A percentile compares a stretch with the other conserved stretches of the same genome.
Conservation (phyloP, 192 early-diverging fungal genomes). For the Coemansia sp. region DNA sequence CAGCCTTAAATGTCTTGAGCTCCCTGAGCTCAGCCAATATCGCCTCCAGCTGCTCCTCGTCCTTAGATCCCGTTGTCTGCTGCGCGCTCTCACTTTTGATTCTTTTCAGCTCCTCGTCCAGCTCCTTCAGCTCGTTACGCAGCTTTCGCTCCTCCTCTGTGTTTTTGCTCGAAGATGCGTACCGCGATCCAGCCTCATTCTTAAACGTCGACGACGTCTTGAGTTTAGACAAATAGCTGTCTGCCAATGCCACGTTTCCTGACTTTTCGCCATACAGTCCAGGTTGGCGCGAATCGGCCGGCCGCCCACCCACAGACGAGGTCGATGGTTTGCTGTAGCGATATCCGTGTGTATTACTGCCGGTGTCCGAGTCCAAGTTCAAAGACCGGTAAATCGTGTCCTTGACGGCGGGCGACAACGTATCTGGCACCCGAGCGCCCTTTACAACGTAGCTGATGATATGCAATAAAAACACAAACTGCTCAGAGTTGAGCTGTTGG, state of each 20-base stretch:
- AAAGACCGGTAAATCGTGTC: constrained; percentile 55
- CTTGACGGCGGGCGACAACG: constrained; percentile 47
- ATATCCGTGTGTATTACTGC: constrained; percentile 22
- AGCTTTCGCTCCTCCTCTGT: constrained; percentile 50
- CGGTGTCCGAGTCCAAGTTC: constrained; percentile 23
- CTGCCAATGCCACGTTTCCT: constrained; percentile 52
- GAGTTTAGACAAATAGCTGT: constrained; percentile 57
- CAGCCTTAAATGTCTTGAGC: constrained; percentile 30
- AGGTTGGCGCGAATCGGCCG: constrained; percentile 20
- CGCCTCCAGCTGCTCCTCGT: constrained; percentile 10
- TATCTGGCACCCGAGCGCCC: constrained; percentile 35
- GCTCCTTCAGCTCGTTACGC: constrained; percentile 41
- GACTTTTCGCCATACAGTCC: constrained; percentile 57
- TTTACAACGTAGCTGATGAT: constrained; percentile 27
- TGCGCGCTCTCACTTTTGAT: constrained; percentile 22
- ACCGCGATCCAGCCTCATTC: constrained; percentile 46
- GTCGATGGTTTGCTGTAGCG: constrained; percentile 24
- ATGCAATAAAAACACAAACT: constrained; percentile 55
- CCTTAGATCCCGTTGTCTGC: neutral
- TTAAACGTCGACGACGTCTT: constrained; percentile 53
- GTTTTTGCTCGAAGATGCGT: constrained; percentile 49
- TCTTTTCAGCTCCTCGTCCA: constrained; percentile 36
- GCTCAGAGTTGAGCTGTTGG: constrained; percentile 58
- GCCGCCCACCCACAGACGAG: neutral
- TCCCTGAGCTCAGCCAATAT: constrained; percentile 38